Base-by-base conservation (phyloP, 192 early-diverging fungal genomes). In the Coemansia sp. region DNA sequence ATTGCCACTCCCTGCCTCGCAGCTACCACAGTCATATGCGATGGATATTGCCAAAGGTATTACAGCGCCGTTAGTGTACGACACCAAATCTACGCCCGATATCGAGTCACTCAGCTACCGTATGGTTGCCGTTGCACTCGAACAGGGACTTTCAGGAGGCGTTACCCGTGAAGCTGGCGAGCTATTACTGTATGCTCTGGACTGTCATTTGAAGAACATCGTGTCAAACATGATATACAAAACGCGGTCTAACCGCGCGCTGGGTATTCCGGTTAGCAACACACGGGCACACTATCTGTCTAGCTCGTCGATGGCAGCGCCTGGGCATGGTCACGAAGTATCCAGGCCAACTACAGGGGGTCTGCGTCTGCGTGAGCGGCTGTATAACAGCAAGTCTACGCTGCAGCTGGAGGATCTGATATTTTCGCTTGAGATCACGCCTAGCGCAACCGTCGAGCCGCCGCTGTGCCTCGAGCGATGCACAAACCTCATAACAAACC, bases 201-300 rank as follows among this genome's bases (percentile, higher is more conserved):
- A 90, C 73, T 84, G 80, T 50, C 86, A 90, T 53, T 73, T 90
- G 52, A 86, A 86, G 52, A 83, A 83, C 48, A 75, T 87, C 11
- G 73, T 90, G 40, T 85, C 83, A 23, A 87, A 85, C 24, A 83
- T 82, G 51, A 83, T 90, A 23, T 83, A 80, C 73, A 87, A 87
- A 50, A 64, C 81, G 37, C 76, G 88, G 23, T 73, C 80, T 5
- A 87, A 87, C 67, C 81, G 85, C 19, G 64, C 85, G 4, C 66
- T 86, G 45, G 86, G 85, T 17, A 83, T 80, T 18, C 71, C 69
- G 1, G 76, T 78, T 33, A 54, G 55, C 48, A 46, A 46, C 46
- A 40, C 50, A 2, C 37, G 38, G 18, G 42, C 27, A 14, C 34
- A 25, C 3, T 8, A 10, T 24, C 21, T 14, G 4, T 11, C 4